Conservation (phyloP, 257 asterid species). For the Ocimum tenuiflorum region DNA sequence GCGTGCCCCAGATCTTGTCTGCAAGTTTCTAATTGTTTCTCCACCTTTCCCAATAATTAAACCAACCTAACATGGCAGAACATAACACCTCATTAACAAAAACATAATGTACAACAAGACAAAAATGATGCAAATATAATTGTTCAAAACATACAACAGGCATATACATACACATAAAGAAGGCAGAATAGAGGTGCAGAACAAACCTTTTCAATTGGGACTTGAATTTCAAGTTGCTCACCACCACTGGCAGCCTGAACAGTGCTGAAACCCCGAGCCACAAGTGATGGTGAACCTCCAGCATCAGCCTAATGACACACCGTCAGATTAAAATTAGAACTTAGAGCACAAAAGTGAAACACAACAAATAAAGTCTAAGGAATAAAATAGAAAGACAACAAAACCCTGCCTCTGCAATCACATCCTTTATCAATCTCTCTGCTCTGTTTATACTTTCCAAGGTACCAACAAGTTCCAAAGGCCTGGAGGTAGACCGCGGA, state of each 20-base stretch:
- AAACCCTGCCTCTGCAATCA: constrained; percentile 75
- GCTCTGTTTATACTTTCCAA: constrained; percentile 65
- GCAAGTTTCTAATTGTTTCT: constrained; percentile 83
- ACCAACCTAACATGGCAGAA: constrained; percentile 59
- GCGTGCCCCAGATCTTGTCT: constrained; percentile 95
- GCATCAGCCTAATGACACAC: constrained; percentile 76
- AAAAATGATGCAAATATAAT: no score
- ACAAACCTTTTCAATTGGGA: constrained; percentile 80
- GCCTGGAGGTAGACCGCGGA: constrained; percentile 59
- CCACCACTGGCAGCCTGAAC: constrained; percentile 76
- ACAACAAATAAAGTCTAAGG: background rate
- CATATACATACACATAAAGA: background rate
- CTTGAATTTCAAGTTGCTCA: constrained; percentile 89
- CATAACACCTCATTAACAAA: background rate
- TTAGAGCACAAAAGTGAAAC: background rate
- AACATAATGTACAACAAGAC: background rate
- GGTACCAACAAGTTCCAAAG: constrained; percentile 84
- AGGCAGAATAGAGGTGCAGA: background rate
- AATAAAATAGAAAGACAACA: background rate
- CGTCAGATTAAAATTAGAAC: constrained; percentile 6
- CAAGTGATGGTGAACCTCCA: constrained; percentile 98
- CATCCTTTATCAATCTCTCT: constrained; percentile 78
- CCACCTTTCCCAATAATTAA: constrained; percentile 95
- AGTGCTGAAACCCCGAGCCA: constrained; percentile 83
- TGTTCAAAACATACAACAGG: background rate